phyloP scores from a whole-genome alignment of 129 eudicot species.

The Dittrichia graveolens region DNA sequence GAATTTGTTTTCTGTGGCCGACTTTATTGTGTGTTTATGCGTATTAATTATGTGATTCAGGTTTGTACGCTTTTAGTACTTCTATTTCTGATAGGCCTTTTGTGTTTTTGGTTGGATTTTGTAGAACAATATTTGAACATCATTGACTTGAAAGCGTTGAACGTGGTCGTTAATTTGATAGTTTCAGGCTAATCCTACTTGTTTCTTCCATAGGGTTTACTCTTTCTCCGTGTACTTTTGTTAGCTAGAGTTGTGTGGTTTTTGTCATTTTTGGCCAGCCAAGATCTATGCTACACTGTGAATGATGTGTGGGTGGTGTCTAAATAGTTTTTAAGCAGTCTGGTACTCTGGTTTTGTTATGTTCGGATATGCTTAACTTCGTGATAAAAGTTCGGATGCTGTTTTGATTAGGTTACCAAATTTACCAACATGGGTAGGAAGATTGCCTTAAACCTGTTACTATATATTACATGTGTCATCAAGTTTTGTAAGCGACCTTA shows the following conservation, averaged over 20 bases:
- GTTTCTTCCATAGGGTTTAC: not conserved
- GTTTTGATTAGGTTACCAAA: constrained; percentile 16
- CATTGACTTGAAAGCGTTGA: not conserved
- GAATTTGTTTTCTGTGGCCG: not conserved
- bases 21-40: not conserved
- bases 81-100: not conserved
- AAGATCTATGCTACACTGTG: not conserved
- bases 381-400: constrained; percentile 9
- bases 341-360: constrained; percentile 12
- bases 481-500: not conserved
- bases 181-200: not conserved
- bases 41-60: not conserved
- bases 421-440: not conserved
- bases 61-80: not conserved
- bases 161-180: not conserved
- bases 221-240: not conserved
- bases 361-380: not conserved
- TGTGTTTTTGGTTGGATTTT: not conserved
- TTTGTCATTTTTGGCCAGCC: not conserved
- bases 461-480: not conserved
- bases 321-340: not conserved
- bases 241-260: not conserved
- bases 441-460: constrained; percentile 2
- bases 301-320: constrained; percentile 14
- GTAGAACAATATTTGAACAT: not conserved